Evolutionary conservation across 2,329 filamentous ascomycete genomes (phyloP).

Genomic region (Talaromyces verruculosus): DNA sequence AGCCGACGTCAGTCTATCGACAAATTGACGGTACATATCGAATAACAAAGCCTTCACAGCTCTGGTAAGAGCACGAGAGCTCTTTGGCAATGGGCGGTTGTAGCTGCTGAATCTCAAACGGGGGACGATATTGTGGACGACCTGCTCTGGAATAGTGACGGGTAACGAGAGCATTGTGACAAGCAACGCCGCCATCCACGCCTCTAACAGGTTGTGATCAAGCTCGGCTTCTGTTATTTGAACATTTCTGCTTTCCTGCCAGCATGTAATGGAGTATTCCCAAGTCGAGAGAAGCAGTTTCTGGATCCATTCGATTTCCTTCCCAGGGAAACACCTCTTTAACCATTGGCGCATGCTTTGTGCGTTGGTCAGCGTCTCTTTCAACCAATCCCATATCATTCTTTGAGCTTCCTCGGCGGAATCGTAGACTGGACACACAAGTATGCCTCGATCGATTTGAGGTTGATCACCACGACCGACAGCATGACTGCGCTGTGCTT

Average conservation of each 20-base stretch:
- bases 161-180: constrained; percentile 16
- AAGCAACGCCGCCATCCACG: constrained; percentile 20
- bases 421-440: constrained; percentile 1
- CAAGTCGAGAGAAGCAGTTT: constrained; percentile 3
- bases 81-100: background rate
- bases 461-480: background rate
- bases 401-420: no score
- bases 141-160: constrained; percentile 8
- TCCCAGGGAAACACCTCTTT: background rate
- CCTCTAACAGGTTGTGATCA: background rate
- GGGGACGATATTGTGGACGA: background rate
- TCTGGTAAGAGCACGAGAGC: constrained; percentile 18
- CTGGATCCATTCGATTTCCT: background rate
- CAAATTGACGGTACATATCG: constrained; percentile 3
- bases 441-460: background rate
- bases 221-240: background rate
- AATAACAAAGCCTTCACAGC: constrained; percentile 19
- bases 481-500: background rate
- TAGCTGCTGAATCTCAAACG: background rate
- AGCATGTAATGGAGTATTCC: background rate
- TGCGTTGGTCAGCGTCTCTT: background rate
- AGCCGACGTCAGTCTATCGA: constrained; percentile 5
- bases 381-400: constrained; percentile 5
- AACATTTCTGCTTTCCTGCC: background rate
- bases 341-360: constrained; percentile 7